A percentile compares a stretch with the other conserved stretches of the same genome.
Evolutionary conservation across 768 basidiomycete species (phyloP).

Genomic region (Galerina sulciceps): DNA sequence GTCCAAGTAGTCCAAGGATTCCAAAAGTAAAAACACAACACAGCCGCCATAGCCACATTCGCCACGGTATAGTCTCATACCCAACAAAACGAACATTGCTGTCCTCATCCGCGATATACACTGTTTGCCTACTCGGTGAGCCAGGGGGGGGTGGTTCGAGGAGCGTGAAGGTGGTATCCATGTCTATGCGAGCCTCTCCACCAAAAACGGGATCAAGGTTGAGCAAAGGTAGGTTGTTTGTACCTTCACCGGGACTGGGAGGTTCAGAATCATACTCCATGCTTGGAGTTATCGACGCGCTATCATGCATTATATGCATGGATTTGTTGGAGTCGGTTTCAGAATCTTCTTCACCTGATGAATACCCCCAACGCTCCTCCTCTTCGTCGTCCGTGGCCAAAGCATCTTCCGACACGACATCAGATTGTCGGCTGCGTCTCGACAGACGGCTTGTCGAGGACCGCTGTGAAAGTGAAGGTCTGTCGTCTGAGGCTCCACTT

Average conservation of each 20-base stretch:
- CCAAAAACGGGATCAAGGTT: slow-evolving; percentile 81
- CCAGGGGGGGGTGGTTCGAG: slow-evolving; percentile 78
- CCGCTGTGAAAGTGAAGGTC: slow-evolving; percentile 60
- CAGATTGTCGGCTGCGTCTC: slow-evolving; percentile 58
- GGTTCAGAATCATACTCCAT: slow-evolving; percentile 76
- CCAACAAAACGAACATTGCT: slow-evolving; percentile 86
- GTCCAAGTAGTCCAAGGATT: slow-evolving; percentile 76
- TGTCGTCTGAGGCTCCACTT: slow-evolving; percentile 41
- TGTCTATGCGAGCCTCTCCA: slow-evolving; percentile 82
- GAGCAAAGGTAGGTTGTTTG: slow-evolving; percentile 66
- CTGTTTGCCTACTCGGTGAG: slow-evolving; percentile 82
- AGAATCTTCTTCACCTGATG: slow-evolving; percentile 80
- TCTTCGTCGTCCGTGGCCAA: slow-evolving; percentile 57
- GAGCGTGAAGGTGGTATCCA: slow-evolving; percentile 66
- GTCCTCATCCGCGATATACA: slow-evolving; percentile 91
- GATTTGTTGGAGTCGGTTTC: slow-evolving; percentile 42
- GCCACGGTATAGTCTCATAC: slow-evolving; percentile 70
- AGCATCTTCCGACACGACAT: slow-evolving; percentile 62
- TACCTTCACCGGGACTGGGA: slow-evolving; percentile 55
- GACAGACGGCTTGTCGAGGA: slow-evolving; percentile 57
- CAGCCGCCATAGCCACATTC: slow-evolving; percentile 69
- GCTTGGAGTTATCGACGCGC: slow-evolving; percentile 55
- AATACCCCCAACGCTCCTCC: slow-evolving; percentile 90
- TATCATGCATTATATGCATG: slow-evolving; percentile 38
- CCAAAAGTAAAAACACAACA: slow-evolving; percentile 75